These are phyloP conservation scores for Talaromyces funiculosus DNA, from an alignment of 2,329 filamentous ascomycete species.

Conservation along the genomic window DNA sequence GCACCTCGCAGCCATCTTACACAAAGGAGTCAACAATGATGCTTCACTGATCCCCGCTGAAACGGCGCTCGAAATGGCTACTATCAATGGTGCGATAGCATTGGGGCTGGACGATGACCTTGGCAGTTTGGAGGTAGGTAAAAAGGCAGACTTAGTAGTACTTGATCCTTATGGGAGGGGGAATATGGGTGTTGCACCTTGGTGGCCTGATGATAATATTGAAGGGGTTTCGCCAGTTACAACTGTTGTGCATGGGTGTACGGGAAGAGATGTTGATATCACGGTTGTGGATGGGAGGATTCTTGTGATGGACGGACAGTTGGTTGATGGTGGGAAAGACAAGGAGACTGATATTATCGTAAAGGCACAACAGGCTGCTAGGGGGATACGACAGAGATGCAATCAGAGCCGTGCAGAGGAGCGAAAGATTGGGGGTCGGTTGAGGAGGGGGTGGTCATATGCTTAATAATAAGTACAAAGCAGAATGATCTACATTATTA, in stretches of 20 bases:
- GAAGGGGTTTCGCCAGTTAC: slow-evolving; percentile 27
- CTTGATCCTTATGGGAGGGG: slow-evolving; percentile 25
- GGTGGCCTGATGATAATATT: slow-evolving; percentile 19
- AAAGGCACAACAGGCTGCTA: slow-evolving; percentile 1
- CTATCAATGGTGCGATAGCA: slow-evolving; percentile 44
- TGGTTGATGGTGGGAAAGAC: slow-evolving; percentile 19
- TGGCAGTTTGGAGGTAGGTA: slow-evolving; percentile 32
- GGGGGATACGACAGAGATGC: slow-evolving; percentile 1
- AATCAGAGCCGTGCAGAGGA: neutral
- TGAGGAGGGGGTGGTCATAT: neutral
- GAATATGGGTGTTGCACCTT: slow-evolving; percentile 29
- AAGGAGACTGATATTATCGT: slow-evolving; percentile 6
- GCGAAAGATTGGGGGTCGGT: neutral
- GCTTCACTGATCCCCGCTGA: slow-evolving; percentile 40
- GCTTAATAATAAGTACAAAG: neutral
- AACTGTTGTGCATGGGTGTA: slow-evolving; percentile 36
- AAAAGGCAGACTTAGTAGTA: slow-evolving; percentile 17
- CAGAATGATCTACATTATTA: no score
- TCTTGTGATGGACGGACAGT: slow-evolving; percentile 28
- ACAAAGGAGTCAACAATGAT: slow-evolving; percentile 37
- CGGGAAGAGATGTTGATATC: slow-evolving; percentile 38
- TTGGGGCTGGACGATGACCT: slow-evolving; percentile 36
- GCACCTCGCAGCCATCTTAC: slow-evolving; percentile 43
- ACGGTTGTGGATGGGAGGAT: slow-evolving; percentile 39
- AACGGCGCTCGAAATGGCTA: slow-evolving; percentile 45